These are phyloP conservation scores for Podospora pseudoanserina DNA, from an alignment of 495 filamentous ascomycete species.

Conservation along the genomic window DNA sequence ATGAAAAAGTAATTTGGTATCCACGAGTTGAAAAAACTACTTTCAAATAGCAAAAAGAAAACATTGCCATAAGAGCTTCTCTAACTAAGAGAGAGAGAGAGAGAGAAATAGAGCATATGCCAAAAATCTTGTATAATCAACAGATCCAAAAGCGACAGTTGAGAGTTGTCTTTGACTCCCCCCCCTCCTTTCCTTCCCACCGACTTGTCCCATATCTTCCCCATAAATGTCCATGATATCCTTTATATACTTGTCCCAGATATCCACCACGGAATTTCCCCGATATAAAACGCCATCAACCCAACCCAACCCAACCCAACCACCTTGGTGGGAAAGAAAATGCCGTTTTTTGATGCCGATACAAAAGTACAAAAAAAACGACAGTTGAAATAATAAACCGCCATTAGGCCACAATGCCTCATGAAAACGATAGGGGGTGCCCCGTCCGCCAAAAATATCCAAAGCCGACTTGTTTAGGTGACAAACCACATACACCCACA, in stretches of 20 bases:
- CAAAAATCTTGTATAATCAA: not conserved
- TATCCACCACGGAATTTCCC: not conserved
- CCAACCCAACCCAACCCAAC: no score
- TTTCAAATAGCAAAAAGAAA: not conserved
- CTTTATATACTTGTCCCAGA: no score
- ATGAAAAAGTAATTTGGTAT: not conserved
- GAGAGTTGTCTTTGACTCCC: no score
- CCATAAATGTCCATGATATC: not conserved
- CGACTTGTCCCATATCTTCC: not conserved
- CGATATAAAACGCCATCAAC: not conserved
- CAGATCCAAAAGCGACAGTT: no score
- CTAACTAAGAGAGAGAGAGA: not conserved
- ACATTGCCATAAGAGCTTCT: not conserved
- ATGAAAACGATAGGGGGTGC: no score
- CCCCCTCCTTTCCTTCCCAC: not conserved
- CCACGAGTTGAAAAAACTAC: not conserved
- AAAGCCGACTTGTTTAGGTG: slow-evolving; percentile 13
- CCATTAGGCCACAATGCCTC: no score
- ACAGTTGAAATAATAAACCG: no score
- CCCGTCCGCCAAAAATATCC: no score
- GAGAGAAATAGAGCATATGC: not conserved
- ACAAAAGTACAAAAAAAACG: not conserved
- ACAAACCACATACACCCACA: slow-evolving; percentile 32
- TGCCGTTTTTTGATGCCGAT: not conserved
- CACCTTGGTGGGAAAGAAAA: no score